Conservation (phyloP, 805 yeast species). For the Saccharomycopsis sp. region DNA sequence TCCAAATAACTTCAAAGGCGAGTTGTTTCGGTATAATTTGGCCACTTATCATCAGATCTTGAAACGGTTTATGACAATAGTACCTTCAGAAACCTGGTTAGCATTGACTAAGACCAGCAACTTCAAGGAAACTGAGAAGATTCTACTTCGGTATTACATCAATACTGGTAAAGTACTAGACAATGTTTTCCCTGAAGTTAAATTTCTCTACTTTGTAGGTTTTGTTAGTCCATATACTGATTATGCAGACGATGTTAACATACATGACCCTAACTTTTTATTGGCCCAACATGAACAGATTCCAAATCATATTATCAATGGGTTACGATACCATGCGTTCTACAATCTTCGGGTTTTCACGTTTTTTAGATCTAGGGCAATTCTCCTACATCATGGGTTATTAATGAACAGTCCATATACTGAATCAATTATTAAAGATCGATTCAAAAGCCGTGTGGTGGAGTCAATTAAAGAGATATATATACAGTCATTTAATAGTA, state of each 20-base stretch:
- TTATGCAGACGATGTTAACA: constrained; percentile 12
- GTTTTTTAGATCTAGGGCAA: constrained; percentile 10
- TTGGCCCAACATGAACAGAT: background rate
- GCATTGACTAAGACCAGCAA: background rate
- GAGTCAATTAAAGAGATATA: constrained; percentile 7
- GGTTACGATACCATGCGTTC: constrained; percentile 3
- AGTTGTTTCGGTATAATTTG: background rate
- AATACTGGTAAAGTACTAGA: constrained; percentile 11
- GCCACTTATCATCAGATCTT: constrained; percentile 5
- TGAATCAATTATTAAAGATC: constrained; percentile 2
- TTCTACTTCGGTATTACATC: constrained; percentile 12
- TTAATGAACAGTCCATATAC: constrained; percentile 6
- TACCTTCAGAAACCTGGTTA: constrained; percentile 11
- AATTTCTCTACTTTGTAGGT: constrained; percentile 13
- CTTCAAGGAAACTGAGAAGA: constrained; percentile 7
- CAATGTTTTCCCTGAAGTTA: constrained; percentile 13
- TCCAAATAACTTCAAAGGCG: constrained; percentile 6
- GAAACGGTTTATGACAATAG: background rate
- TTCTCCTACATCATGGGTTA: constrained; percentile 14
- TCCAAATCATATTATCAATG: background rate
- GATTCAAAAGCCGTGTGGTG: constrained; percentile 6
- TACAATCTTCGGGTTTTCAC: constrained; percentile 11
- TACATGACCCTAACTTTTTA: constrained; percentile 1
- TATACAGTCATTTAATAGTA: constrained; percentile 6
- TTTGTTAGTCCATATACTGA: constrained; percentile 6